Percentiles rank a stretch among this genome's conserved stretches.
These are phyloP conservation scores for Sugiyamaella neomexicana DNA, from an alignment of 1,139 yeast species.

Conservation along the genomic window DNA sequence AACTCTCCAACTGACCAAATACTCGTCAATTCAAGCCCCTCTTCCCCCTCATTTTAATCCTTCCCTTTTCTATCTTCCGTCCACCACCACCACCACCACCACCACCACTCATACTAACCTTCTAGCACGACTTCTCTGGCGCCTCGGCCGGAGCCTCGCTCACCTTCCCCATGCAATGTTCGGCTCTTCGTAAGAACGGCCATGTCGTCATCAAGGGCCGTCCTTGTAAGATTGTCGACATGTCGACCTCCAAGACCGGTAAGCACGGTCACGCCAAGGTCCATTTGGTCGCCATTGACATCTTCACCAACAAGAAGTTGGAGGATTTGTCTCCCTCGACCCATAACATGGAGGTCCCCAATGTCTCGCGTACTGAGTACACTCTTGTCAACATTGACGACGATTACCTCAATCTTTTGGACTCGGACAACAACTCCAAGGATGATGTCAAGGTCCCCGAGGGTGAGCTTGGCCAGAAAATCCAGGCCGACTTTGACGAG, in stretches of 20 bases:
- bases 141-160: slow-evolving; percentile 99
- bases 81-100: neutral
- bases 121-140: slow-evolving; percentile 89
- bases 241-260: slow-evolving; percentile 99
- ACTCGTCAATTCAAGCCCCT: no score
- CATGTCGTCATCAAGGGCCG: slow-evolving; percentile 98
- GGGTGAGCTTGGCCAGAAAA: slow-evolving; percentile 91
- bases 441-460: slow-evolving; percentile 99
- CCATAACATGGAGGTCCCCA: slow-evolving; percentile 99
- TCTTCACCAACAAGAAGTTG: slow-evolving; percentile 98
- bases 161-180: slow-evolving; percentile 99
- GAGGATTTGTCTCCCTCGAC: slow-evolving; percentile 99
- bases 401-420: slow-evolving; percentile 96
- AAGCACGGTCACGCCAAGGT: slow-evolving; percentile 99
- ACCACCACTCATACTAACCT: neutral
- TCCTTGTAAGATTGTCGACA: slow-evolving; percentile 99
- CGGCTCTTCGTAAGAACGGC: slow-evolving; percentile 99
- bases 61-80: no score
- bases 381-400: slow-evolving; percentile 98
- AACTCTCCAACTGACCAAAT: no score
- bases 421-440: slow-evolving; percentile 96
- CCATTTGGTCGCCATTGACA: slow-evolving; percentile 97
- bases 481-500: slow-evolving; percentile 91
- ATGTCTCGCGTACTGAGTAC: slow-evolving; percentile 91
- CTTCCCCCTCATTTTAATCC: no score